Conservation (phyloP, 2,329 filamentous ascomycete genomes). For the Hypoxylon sp. region DNA sequence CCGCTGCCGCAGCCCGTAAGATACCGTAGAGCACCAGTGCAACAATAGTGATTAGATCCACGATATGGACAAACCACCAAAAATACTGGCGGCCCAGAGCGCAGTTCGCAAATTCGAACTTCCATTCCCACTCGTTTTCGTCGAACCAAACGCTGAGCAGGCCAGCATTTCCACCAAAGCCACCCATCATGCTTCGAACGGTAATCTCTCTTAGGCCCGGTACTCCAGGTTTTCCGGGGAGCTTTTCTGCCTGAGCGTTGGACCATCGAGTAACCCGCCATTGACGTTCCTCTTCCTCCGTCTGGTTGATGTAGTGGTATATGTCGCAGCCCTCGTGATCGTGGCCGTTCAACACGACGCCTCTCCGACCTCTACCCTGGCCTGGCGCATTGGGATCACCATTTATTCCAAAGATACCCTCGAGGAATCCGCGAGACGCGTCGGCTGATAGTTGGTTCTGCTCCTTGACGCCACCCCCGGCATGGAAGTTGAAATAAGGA, state of each 20-base stretch:
- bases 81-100: constrained; percentile 87
- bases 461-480: constrained; percentile 81
- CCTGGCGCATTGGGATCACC: constrained; percentile 71
- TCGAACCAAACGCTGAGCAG: constrained; percentile 94
- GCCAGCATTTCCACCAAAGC: constrained; percentile 92
- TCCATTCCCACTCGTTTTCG: constrained; percentile 79
- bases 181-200: constrained; percentile 98
- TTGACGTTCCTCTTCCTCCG: constrained; percentile 60
- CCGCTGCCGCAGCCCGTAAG: constrained; percentile 40
- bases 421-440: constrained; percentile 81
- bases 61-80: constrained; percentile 92
- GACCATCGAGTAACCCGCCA: constrained; percentile 68
- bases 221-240: constrained; percentile 61
- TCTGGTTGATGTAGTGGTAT: constrained; percentile 83
- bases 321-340: constrained; percentile 96
- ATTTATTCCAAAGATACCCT: constrained; percentile 86
- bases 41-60: constrained; percentile 70
- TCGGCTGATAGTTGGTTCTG: constrained; percentile 89
- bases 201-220: constrained; percentile 89
- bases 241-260: constrained; percentile 59
- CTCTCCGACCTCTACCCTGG: constrained; percentile 76
- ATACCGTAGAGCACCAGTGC: constrained; percentile 51
- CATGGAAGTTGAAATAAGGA: constrained; percentile 86
- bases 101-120: constrained; percentile 84
- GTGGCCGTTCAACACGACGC: constrained; percentile 91